phyloP scores from a whole-genome alignment of 2,329 filamentous ascomycete species.

The Xylariaceae sp. region DNA sequence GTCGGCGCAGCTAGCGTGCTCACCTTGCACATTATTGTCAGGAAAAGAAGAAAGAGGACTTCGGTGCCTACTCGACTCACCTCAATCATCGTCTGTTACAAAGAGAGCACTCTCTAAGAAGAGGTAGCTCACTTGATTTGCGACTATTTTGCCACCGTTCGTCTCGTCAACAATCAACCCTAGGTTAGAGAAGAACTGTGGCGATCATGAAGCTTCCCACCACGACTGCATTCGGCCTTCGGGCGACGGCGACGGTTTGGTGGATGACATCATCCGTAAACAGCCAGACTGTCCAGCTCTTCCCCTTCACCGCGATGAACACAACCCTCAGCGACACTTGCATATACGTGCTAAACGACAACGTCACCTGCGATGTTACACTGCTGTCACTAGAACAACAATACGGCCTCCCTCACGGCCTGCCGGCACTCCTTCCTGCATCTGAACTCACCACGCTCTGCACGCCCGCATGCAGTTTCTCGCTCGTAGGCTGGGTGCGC shows the following conservation, averaged over 20 bases:
- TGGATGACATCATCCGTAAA: background rate
- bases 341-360: background rate
- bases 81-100: too few species aligned
- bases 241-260: background rate
- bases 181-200: too few species aligned
- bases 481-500: background rate
- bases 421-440: background rate
- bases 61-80: too few species aligned
- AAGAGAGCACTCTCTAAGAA: too few species aligned
- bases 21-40: too few species aligned
- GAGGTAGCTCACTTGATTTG: too few species aligned
- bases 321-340: background rate
- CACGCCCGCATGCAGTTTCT: background rate
- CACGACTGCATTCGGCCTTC: background rate
- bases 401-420: slow-evolving; percentile 1
- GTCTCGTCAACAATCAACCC: too few species aligned
- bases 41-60: too few species aligned
- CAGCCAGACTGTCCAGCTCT: slow-evolving; percentile 1
- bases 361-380: slow-evolving; percentile 7
- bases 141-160: too few species aligned
- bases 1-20: too few species aligned
- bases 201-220: slow-evolving; percentile 8
- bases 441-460: slow-evolving; percentile 7
- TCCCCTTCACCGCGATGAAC: background rate
- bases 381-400: background rate